Evolutionary conservation across 495 filamentous ascomycete species (phyloP).

Genomic region (Penicillium bovifimosum): DNA sequence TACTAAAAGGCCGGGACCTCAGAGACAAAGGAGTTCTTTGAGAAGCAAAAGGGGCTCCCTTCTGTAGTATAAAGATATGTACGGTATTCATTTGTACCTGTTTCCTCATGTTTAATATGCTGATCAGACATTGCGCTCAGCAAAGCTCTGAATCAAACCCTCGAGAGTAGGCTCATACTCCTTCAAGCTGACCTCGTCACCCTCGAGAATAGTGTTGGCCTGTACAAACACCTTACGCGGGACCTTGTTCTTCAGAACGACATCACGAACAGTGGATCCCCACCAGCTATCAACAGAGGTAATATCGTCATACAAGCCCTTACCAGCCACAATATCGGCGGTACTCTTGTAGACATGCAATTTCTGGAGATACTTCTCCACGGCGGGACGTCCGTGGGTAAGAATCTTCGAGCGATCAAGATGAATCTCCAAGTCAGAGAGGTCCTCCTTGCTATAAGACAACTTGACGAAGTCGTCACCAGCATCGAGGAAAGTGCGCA

Average conservation of each 20-base stretch:
- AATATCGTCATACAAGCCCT: slow-evolving; percentile 73
- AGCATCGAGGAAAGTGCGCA: slow-evolving; percentile 81
- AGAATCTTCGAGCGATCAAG: slow-evolving; percentile 83
- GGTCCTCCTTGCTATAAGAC: slow-evolving; percentile 64
- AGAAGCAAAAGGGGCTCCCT: too few species aligned
- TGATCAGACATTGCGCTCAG: slow-evolving; percentile 59
- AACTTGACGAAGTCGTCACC: slow-evolving; percentile 79
- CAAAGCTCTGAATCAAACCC: slow-evolving; percentile 88
- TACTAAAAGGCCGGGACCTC: too few species aligned
- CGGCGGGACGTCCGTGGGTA: slow-evolving; percentile 60
- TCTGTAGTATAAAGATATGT: not conserved
- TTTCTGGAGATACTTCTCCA: slow-evolving; percentile 86
- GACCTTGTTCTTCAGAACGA: slow-evolving; percentile 80
- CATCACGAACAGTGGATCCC: slow-evolving; percentile 66
- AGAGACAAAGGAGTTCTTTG: too few species aligned
- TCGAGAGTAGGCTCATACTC: slow-evolving; percentile 85
- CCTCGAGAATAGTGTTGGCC: slow-evolving; percentile 75
- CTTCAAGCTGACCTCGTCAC: slow-evolving; percentile 69
- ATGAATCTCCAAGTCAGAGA: slow-evolving; percentile 72
- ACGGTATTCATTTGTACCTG: not conserved
- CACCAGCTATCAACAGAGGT: slow-evolving; percentile 78
- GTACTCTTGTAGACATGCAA: slow-evolving; percentile 90
- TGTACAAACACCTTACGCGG: slow-evolving; percentile 96
- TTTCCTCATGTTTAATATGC: slow-evolving; percentile 22
- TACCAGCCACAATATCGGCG: slow-evolving; percentile 71